Percentiles rank a stretch among this genome's conserved stretches.
Evolutionary conservation across 108 stramenopile species (phyloP).

Genomic region (Nitzschia palea): DNA sequence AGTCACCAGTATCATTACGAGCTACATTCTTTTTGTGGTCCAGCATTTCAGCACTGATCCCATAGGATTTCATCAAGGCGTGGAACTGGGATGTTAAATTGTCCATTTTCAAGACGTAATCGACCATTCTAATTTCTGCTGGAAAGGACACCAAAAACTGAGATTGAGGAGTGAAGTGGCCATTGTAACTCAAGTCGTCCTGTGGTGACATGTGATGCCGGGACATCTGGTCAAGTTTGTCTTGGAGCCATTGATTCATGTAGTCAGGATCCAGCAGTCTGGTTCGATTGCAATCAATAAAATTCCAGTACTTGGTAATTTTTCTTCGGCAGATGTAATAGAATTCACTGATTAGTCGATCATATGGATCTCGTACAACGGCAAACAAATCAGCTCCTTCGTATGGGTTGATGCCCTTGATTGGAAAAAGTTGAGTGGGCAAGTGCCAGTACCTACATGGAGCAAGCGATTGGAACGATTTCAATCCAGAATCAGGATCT

Average conservation of each 20-base stretch:
- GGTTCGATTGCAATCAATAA: conserved; percentile 27
- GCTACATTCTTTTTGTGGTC: conserved; percentile 22
- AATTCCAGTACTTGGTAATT: conserved; percentile 18
- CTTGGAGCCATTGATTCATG: conserved; percentile 39
- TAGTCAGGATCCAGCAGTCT: conserved; percentile 25
- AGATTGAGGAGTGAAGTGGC: conserved; percentile 46
- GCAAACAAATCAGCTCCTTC: conserved; percentile 37
- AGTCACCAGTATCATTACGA: conserved; percentile 15
- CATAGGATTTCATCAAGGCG: conserved; percentile 34
- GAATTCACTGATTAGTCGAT: conserved; percentile 40
- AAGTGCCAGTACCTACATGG: conserved; percentile 34
- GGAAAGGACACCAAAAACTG: conserved; percentile 31
- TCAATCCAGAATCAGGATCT: too few relatives aligned
- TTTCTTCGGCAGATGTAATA: conserved; percentile 37
- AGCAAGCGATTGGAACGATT: neutral
- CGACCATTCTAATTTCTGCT: conserved; percentile 30
- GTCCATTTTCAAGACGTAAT: conserved; percentile 37
- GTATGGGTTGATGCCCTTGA: conserved; percentile 34
- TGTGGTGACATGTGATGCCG: neutral
- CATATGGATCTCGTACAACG: conserved; percentile 36
- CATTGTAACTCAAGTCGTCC: conserved; percentile 29
- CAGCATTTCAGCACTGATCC: conserved; percentile 4
- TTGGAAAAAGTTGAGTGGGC: conserved; percentile 33
- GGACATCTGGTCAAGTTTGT: conserved; percentile 1
- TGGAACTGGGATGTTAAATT: conserved; percentile 22